phyloP scores from a whole-genome alignment of 192 early-diverging fungal species.

The Backusella macrospora region DNA sequence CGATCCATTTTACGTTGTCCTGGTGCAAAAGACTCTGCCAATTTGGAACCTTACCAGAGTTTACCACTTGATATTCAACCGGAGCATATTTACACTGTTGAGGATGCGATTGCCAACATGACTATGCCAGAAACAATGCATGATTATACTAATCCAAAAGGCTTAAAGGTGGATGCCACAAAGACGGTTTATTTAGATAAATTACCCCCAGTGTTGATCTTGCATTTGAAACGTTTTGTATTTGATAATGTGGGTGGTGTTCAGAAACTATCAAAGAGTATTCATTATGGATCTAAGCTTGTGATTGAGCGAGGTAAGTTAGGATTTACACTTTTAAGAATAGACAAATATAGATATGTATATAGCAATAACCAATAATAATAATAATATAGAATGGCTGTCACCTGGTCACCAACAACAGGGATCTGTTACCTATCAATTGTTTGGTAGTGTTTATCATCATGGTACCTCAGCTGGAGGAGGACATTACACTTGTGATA shows the following conservation, averaged over 20 bases:
- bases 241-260: slow-evolving; percentile 76
- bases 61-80: slow-evolving; percentile 85
- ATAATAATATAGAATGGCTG: slow-evolving; percentile 50
- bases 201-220: slow-evolving; percentile 87
- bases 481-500: slow-evolving; percentile 98
- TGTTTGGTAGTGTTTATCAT: slow-evolving; percentile 92
- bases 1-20: slow-evolving; percentile 77
- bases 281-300: slow-evolving; percentile 70
- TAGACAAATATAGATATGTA: background rate
- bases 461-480: slow-evolving; percentile 85
- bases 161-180: slow-evolving; percentile 57
- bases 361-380: background rate
- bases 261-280: slow-evolving; percentile 86
- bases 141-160: slow-evolving; percentile 67
- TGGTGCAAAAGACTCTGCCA: slow-evolving; percentile 78
- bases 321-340: background rate
- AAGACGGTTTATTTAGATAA: slow-evolving; percentile 85
- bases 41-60: slow-evolving; percentile 84
- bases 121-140: slow-evolving; percentile 80
- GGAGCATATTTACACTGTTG: slow-evolving; percentile 73
- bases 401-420: slow-evolving; percentile 55
- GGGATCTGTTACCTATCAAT: slow-evolving; percentile 60
- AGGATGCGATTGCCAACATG: slow-evolving; percentile 84
- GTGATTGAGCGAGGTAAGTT: slow-evolving; percentile 61
- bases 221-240: slow-evolving; percentile 94